Conservation (phyloP, 2,329 filamentous ascomycete species). For the Zopfia rhizophila region DNA sequence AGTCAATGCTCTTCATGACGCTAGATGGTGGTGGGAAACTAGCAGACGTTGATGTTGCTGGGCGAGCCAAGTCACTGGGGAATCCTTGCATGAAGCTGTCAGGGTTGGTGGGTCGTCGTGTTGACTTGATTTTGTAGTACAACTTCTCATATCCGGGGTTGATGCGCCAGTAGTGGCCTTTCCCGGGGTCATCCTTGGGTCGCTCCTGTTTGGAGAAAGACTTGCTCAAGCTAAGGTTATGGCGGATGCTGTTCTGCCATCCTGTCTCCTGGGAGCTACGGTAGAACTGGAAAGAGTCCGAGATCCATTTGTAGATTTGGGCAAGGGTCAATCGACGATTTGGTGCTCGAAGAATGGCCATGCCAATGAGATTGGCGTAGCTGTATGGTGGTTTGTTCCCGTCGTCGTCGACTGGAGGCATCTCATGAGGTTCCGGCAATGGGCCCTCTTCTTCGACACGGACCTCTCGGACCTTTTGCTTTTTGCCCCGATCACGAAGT, state of each 20-base stretch:
- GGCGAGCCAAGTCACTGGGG: constrained; percentile 45
- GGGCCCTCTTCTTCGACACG: constrained; percentile 54
- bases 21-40: constrained; percentile 45
- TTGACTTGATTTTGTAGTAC: constrained; percentile 87
- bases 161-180: constrained; percentile 97
- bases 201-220: constrained; percentile 95
- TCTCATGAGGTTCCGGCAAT: constrained; percentile 79
- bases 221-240: constrained; percentile 97
- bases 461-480: constrained; percentile 69
- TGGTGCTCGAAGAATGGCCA: constrained; percentile 91
- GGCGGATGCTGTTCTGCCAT: constrained; percentile 99
- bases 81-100: constrained; percentile 47
- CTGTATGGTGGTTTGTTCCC: constrained; percentile 90
- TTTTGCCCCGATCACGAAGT: constrained; percentile 78
- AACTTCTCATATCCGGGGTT: constrained; percentile 87
- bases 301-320: constrained; percentile 99
- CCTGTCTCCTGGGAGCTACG: constrained; percentile 79
- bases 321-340: constrained; percentile 86
- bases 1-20: constrained; percentile 58
- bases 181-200: constrained; percentile 96
- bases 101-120: constrained; percentile 63
- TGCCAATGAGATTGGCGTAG: constrained; percentile 94
- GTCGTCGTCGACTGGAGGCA: constrained; percentile 84
- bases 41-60: constrained; percentile 51
- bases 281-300: constrained; percentile 92